Evolutionary conservation across 2,329 filamentous ascomycete species (phyloP).

Genomic region (Sclerotinia nivalis): DNA sequence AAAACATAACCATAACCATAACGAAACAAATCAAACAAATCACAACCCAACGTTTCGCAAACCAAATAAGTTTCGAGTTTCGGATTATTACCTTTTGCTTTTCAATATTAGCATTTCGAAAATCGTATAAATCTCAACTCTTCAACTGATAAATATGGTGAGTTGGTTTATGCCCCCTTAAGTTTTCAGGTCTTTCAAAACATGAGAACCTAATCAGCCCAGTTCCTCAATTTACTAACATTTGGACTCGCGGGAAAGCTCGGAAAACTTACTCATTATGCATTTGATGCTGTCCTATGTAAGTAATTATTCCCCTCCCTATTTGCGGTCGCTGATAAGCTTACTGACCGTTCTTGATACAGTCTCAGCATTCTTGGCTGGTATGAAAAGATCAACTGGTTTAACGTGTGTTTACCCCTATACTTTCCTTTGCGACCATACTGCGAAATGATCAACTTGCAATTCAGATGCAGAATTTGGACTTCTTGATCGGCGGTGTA

Average conservation of each 20-base stretch:
- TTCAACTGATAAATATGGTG: conserved; percentile 44
- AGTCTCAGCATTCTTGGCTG: conserved; percentile 96
- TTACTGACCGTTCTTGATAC: conserved; percentile 28
- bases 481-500: conserved; percentile 10
- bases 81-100: background rate
- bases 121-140: background rate
- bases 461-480: background rate
- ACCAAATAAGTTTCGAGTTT: background rate
- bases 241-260: conserved; percentile 75
- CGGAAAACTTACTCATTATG: conserved; percentile 90
- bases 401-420: conserved; percentile 74
- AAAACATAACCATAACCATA: background rate
- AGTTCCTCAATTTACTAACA: conserved; percentile 68
- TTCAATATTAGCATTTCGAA: background rate
- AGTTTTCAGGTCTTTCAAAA: conserved; percentile 23
- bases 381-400: conserved; percentile 95
- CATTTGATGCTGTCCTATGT: conserved; percentile 93
- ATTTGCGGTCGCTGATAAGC: background rate
- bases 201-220: conserved; percentile 48
- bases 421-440: background rate
- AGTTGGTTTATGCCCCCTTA: conserved; percentile 38
- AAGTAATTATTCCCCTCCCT: conserved; percentile 53
- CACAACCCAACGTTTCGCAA: background rate
- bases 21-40: background rate
- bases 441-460: background rate